A percentile compares a stretch with the other conserved stretches of the same genome.
phyloP scores from a whole-genome alignment of 2,329 filamentous ascomycete genomes.

The Trichoderma citrinoviride region DNA sequence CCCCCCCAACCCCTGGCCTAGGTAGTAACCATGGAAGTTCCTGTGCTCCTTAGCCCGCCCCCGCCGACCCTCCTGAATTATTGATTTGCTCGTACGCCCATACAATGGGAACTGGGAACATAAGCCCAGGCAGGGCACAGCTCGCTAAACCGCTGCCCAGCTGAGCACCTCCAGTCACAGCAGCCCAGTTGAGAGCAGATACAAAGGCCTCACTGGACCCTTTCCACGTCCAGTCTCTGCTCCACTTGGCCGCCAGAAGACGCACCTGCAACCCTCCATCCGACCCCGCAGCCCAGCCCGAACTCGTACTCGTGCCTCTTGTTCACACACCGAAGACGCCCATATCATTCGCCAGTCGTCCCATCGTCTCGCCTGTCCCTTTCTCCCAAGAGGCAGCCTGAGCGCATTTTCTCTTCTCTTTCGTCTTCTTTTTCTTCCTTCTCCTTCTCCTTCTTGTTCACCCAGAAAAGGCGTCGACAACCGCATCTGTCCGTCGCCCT shows the following conservation, averaged over 20 bases:
- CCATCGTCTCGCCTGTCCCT: not conserved
- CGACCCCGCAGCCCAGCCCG: slow-evolving; percentile 16
- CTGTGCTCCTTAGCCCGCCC: slow-evolving; percentile 1
- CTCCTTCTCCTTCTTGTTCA: not conserved
- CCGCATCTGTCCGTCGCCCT: not conserved
- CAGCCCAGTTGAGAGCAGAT: not conserved
- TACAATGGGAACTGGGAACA: not conserved
- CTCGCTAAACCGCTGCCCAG: too few relatives aligned
- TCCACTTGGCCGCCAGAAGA: slow-evolving; percentile 9
- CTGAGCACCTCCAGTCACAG: not conserved
- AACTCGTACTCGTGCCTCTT: slow-evolving; percentile 3
- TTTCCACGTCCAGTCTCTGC: not conserved
- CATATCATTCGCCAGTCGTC: not conserved
- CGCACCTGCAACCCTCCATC: slow-evolving; percentile 6
- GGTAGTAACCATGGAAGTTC: too few relatives aligned
- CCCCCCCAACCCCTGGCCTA: too few relatives aligned
- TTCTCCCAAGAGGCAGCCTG: not conserved
- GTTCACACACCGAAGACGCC: slow-evolving; percentile 11
- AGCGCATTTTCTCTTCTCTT: not conserved
- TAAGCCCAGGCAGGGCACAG: not conserved
- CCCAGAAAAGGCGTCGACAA: not conserved
- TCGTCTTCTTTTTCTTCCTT: not conserved
- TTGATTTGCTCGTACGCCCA: not conserved
- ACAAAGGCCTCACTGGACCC: slow-evolving; percentile 2
- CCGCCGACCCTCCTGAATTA: slow-evolving; percentile 16